Conservation (phyloP, 1,284 basidiomycete species). For the Apiotrichum gamsii region DNA sequence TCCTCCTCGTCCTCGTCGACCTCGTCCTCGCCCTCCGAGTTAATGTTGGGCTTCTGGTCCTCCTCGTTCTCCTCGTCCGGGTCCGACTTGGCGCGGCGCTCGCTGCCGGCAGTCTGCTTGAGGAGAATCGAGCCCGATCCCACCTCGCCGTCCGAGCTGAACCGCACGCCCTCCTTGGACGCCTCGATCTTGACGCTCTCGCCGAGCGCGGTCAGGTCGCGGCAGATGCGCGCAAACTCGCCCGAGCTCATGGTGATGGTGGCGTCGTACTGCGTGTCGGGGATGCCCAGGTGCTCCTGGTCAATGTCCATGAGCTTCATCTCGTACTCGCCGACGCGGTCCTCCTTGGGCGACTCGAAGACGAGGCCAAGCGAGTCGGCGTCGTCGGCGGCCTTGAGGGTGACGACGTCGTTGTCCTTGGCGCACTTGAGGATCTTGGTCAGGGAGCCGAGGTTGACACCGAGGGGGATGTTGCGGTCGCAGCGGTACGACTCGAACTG, state of each 20-base stretch:
- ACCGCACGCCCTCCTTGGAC: conserved; percentile 92
- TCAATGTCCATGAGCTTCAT: conserved; percentile 99
- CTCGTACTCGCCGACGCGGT: conserved; percentile 95
- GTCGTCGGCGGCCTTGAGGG: conserved; percentile 85
- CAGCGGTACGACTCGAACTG: conserved; percentile 89
- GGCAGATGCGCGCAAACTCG: conserved; percentile 89
- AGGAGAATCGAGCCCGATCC: conserved; percentile 85
- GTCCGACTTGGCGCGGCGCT: conserved; percentile 50
- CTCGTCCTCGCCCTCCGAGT: conserved; percentile 49
- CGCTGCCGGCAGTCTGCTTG: conserved; percentile 58
- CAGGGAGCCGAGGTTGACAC: conserved; percentile 80
- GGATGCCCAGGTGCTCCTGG: conserved; percentile 88
- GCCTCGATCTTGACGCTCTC: conserved; percentile 96
- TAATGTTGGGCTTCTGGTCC: conserved; percentile 50
- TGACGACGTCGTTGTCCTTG: conserved; percentile 91
- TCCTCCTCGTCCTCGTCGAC: conserved; percentile 47
- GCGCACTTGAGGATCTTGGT: conserved; percentile 97
- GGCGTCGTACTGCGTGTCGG: conserved; percentile 97
- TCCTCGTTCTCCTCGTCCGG: conserved; percentile 53
- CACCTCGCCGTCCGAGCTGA: conserved; percentile 87
- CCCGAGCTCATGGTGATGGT: conserved; percentile 78
- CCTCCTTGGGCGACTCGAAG: conserved; percentile 85
- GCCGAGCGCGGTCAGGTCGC: conserved; percentile 85
- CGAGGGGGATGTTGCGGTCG: conserved; percentile 90
- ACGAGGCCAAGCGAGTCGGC: conserved; percentile 82